Evolutionary conservation across 2,329 filamentous ascomycete genomes (phyloP), one percentile per base, ranked within the genome.

Genomic region (Fusarium dlaminii): DNA sequence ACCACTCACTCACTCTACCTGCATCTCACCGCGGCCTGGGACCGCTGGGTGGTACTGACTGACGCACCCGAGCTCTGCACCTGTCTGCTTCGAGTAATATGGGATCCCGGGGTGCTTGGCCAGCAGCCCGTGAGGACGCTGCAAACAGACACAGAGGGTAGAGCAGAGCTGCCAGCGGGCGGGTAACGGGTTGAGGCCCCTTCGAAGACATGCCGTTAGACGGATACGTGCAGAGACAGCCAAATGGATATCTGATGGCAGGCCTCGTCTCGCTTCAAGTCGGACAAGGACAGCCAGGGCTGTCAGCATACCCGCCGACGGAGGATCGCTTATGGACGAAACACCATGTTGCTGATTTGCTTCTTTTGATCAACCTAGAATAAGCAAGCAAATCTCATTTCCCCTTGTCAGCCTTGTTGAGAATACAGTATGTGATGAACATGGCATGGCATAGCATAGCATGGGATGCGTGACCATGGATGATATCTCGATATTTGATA

Each of bases 31-130:
- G 52, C 58, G 65, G 64, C 58, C 55, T 72, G 63, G 71, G 58
- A 72, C 55, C 66, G 58, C 72, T 73, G 63, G 64, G 75, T 77
- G 64, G 75, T 66, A 77, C 74, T 77, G 59, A 71, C 56, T 75
- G 58, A 69, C 57, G 55, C 66, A 72, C 59, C 45, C 43, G 39
- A 46, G 64, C 42, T 39, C 77, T 78, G 77, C 77, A 78, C 51
- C 68, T 58, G 70, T 73, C 76, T 75, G 29, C 65, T 75, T 78
- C 63, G 54, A 77, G 77, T 64, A 77, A 75, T 74, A 56, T 60
- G 54, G 27, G 48, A 55, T 52, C 59, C 66, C 51, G 68, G 68
- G 74, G 75, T 64, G n/a, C 51, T 66, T 34, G 56, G 71, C 67
- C 59, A 72, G 67, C 54, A 72, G 46, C 59, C 63, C 60, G 63